These are phyloP conservation scores for Pseudomonodictys pantanalensis DNA, from an alignment of 495 filamentous ascomycete species.

Conservation along the genomic window DNA sequence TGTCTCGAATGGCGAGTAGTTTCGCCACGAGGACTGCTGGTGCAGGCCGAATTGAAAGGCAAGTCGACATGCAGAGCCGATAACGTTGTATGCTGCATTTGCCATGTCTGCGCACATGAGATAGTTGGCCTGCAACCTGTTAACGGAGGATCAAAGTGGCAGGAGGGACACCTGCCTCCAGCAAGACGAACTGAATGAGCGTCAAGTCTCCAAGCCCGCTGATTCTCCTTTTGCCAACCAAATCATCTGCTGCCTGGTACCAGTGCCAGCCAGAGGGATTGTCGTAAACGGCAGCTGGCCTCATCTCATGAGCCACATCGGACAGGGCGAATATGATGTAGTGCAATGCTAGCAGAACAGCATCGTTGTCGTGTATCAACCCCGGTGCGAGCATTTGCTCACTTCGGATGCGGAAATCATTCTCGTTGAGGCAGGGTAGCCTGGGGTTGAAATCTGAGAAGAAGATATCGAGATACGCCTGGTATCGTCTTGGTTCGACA, in stretches of 20 bases:
- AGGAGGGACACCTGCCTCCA: slow-evolving; percentile 4
- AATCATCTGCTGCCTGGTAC: slow-evolving; percentile 21
- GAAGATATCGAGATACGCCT: slow-evolving; percentile 25
- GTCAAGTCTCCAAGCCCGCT: slow-evolving; percentile 21
- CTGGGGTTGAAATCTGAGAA: slow-evolving; percentile 19
- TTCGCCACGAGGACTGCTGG: slow-evolving; percentile 16
- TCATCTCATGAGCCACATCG: slow-evolving; percentile 4
- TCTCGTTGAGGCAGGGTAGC: slow-evolving; percentile 22
- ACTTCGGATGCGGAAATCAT: slow-evolving; percentile 18
- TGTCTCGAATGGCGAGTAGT: slow-evolving; percentile 3
- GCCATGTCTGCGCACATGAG: slow-evolving; percentile 19
- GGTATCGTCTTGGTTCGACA: slow-evolving; percentile 9
- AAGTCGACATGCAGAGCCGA: slow-evolving; percentile 25
- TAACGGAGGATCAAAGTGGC: background rate
- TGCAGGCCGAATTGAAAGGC: slow-evolving; percentile 29
- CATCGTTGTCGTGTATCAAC: background rate
- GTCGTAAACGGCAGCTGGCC: background rate
- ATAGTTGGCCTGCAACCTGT: slow-evolving; percentile 13
- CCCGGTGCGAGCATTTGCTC: slow-evolving; percentile 12
- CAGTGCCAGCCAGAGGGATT: slow-evolving; percentile 26
- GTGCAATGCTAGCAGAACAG: slow-evolving; percentile 20
- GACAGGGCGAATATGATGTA: slow-evolving; percentile 27
- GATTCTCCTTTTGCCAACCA: slow-evolving; percentile 15
- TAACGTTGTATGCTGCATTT: slow-evolving; percentile 26
- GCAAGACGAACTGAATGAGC: slow-evolving; percentile 23